Conservation (phyloP, 441 rosid species). For the Erysimum pusillum region DNA sequence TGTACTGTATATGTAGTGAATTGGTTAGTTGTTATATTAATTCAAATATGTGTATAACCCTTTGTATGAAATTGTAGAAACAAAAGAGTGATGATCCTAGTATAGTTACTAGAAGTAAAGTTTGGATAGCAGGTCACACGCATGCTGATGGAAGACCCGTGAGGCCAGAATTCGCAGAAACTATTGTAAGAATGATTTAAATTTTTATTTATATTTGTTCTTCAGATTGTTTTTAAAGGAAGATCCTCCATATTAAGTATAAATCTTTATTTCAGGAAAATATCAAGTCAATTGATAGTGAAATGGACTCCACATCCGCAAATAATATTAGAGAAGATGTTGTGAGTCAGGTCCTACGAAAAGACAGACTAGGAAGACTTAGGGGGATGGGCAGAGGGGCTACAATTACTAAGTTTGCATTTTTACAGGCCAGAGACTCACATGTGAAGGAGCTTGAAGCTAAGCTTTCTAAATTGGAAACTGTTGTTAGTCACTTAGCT, state of each 20-base stretch:
- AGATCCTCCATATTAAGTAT: not conserved
- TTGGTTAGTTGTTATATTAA: not conserved
- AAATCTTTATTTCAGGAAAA: not conserved
- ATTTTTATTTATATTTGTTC: not conserved
- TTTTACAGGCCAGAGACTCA: too few relatives aligned
- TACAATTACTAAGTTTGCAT: too few relatives aligned
- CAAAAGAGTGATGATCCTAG: not conserved
- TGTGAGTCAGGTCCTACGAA: constrained; percentile 4
- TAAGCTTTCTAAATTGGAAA: too few relatives aligned
- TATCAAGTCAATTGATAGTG: not conserved
- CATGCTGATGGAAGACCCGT: constrained; percentile 14
- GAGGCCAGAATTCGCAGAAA: not conserved
- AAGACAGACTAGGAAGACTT: not conserved
- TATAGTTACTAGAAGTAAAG: constrained; percentile 15
- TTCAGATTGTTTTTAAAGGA: not conserved
- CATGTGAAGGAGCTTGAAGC: too few relatives aligned
- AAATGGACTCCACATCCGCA: not conserved
- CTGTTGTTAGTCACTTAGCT: too few relatives aligned
- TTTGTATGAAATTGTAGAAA: not conserved
- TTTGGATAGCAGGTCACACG: not conserved
- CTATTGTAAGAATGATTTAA: not conserved
- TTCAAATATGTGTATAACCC: too few relatives aligned
- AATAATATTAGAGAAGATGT: not conserved
- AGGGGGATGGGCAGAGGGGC: not conserved
- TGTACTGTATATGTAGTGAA: not conserved